These are phyloP conservation scores for Achaetomium macrosporum DNA, from an alignment of 2,329 filamentous ascomycete species.

Conservation along the genomic window DNA sequence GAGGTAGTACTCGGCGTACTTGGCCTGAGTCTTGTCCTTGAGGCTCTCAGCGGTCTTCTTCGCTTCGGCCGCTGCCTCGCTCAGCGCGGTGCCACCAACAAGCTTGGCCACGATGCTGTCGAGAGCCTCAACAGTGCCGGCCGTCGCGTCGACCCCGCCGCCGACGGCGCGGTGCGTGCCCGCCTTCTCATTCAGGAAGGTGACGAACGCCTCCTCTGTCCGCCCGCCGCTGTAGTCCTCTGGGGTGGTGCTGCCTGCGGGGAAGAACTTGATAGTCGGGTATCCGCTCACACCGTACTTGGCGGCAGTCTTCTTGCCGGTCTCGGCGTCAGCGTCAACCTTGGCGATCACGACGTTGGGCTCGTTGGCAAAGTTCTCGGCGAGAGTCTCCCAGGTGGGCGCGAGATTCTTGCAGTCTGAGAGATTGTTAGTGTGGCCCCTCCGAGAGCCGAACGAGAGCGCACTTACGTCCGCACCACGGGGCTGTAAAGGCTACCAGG, in stretches of 20 bases:
- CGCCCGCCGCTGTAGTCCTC: constrained; percentile 71
- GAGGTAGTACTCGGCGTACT: constrained; percentile 91
- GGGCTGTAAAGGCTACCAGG: constrained; percentile 92
- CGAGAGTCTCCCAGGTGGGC: constrained; percentile 83
- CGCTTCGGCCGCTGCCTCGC: constrained; percentile 62
- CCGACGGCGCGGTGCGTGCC: constrained; percentile 80
- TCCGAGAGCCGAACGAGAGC: constrained; percentile 1
- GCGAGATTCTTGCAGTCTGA: constrained; percentile 95
- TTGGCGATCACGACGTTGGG: constrained; percentile 81
- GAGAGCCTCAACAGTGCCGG: constrained; percentile 75
- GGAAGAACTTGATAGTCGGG: constrained; percentile 98
- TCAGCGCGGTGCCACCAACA: constrained; percentile 56
- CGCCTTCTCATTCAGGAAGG: constrained; percentile 81
- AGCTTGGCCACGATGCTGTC: constrained; percentile 73
- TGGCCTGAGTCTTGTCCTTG: constrained; percentile 57
- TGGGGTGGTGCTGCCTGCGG: constrained; percentile 69
- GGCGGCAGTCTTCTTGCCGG: constrained; percentile 70
- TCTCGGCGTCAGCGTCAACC: constrained; percentile 86
- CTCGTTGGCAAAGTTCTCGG: constrained; percentile 73
- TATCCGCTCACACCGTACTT: constrained; percentile 77
- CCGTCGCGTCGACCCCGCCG: constrained; percentile 69
- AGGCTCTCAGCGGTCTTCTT: constrained; percentile 64
- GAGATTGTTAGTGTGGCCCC: background rate
- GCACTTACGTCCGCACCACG: constrained; percentile 94
- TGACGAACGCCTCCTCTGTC: constrained; percentile 66